A percentile compares a stretch with the other conserved stretches of the same genome.
Conservation (phyloP, 78 protist genomes). For the Creolimax fragrantissima region DNA sequence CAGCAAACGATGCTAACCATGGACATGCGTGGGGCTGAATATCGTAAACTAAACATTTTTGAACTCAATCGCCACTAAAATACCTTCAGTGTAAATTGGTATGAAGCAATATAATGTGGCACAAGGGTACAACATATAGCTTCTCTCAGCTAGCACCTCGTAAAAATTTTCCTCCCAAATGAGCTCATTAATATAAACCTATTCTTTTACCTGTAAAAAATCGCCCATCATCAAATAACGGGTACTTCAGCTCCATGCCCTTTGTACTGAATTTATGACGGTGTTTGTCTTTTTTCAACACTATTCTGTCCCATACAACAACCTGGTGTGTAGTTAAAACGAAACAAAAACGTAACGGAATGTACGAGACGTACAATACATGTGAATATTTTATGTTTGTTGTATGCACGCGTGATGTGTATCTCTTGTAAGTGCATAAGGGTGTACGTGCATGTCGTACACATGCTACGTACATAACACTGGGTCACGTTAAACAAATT, state of each 20-base stretch:
- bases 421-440: no score
- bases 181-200: neutral
- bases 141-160: no score
- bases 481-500: no score
- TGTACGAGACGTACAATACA: no score
- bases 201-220: neutral
- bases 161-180: neutral
- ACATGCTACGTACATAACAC: no score
- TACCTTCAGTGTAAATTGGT: neutral
- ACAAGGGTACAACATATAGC: neutral
- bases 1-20: no score
- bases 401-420: no score
- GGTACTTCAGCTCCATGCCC: neutral
- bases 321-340: no score
- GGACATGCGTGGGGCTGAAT: neutral
- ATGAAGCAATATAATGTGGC: no score
- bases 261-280: neutral
- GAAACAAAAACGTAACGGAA: no score
- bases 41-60: neutral
- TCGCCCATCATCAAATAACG: neutral
- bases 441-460: no score
- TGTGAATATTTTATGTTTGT: no score
- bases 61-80: neutral
- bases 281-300: neutral
- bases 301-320: neutral